Conservation (phyloP, 805 yeast genomes). For the Schwanniomyces yamadae region DNA sequence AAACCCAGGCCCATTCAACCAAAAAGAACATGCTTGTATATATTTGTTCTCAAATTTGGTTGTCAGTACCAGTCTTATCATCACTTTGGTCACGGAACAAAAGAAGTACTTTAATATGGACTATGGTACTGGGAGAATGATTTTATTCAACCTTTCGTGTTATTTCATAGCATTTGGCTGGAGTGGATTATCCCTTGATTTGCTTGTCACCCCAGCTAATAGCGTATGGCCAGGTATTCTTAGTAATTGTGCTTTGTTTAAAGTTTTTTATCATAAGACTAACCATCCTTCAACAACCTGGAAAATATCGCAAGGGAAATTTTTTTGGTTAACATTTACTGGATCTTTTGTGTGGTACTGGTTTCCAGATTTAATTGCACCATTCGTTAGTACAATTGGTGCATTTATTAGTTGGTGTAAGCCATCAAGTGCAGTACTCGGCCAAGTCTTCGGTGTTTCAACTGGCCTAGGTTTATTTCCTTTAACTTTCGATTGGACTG, state of each 20-base stretch:
- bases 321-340: constrained; percentile 14
- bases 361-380: constrained; percentile 11
- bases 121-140: constrained; percentile 10
- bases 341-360: constrained; percentile 20
- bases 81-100: constrained; percentile 9
- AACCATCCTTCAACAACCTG: constrained; percentile 6
- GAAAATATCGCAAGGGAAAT: constrained; percentile 11
- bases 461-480: constrained; percentile 68
- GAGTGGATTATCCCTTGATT: constrained; percentile 53
- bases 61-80: constrained; percentile 7
- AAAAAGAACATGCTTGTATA: constrained; percentile 21
- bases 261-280: constrained; percentile 8
- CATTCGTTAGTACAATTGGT: constrained; percentile 8
- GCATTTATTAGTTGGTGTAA: constrained; percentile 47
- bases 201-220: constrained; percentile 62
- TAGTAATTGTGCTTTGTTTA: constrained; percentile 54
- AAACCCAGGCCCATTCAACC: constrained; percentile 24
- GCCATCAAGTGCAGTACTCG: constrained; percentile 56
- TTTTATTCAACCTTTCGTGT: constrained; percentile 9
- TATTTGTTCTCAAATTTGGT: constrained; percentile 8
- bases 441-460: constrained; percentile 63
- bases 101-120: constrained; percentile 11
- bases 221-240: constrained; percentile 71
- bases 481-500: constrained; percentile 59
- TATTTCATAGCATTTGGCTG: constrained; percentile 7